A percentile compares a stretch with the other conserved stretches of the same genome.
These are phyloP conservation scores for Lactifluus rugatus DNA, from an alignment of 768 basidiomycete species.

Conservation along the genomic window DNA sequence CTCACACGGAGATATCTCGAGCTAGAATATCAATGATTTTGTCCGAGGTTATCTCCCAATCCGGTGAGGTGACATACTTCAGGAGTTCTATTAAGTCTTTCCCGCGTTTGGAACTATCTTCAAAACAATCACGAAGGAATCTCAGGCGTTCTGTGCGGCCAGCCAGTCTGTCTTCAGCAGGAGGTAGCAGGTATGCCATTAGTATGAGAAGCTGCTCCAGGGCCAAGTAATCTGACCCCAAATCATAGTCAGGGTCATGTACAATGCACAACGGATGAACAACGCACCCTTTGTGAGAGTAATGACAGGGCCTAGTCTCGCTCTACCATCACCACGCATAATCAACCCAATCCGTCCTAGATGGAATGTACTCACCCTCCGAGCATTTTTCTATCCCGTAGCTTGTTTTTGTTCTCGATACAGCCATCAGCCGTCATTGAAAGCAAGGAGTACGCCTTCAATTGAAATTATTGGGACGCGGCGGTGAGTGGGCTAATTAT, in stretches of 20 bases:
- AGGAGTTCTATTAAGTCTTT: slow-evolving; percentile 16
- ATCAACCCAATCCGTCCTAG: background rate
- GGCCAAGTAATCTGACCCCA: slow-evolving; percentile 13
- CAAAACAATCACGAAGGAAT: slow-evolving; percentile 17
- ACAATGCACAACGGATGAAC: background rate
- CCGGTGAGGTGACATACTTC: slow-evolving; percentile 7
- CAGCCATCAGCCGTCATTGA: slow-evolving; percentile 15
- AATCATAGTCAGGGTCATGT: background rate
- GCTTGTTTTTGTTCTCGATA: slow-evolving; percentile 15
- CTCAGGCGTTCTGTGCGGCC: slow-evolving; percentile 9
- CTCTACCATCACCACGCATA: background rate
- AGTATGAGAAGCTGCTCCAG: slow-evolving; percentile 18
- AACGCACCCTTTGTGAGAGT: slow-evolving; percentile 9
- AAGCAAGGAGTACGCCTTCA: slow-evolving; percentile 13
- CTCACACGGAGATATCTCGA: slow-evolving; percentile 18
- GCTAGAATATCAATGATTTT: slow-evolving; percentile 20
- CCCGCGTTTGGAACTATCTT: background rate
- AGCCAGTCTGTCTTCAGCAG: background rate
- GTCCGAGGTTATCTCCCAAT: slow-evolving; percentile 17
- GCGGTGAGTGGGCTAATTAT: background rate
- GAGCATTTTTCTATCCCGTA: slow-evolving; percentile 9
- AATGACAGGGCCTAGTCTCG: slow-evolving; percentile 9
- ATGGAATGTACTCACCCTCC: slow-evolving; percentile 10
- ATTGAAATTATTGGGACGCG: background rate
- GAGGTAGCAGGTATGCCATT: slow-evolving; percentile 16